Evolutionary conservation across 2,329 filamentous ascomycete species (phyloP), one percentile per base, ranked within the genome.

Genomic region (Paecilomyces fulvus): DNA sequence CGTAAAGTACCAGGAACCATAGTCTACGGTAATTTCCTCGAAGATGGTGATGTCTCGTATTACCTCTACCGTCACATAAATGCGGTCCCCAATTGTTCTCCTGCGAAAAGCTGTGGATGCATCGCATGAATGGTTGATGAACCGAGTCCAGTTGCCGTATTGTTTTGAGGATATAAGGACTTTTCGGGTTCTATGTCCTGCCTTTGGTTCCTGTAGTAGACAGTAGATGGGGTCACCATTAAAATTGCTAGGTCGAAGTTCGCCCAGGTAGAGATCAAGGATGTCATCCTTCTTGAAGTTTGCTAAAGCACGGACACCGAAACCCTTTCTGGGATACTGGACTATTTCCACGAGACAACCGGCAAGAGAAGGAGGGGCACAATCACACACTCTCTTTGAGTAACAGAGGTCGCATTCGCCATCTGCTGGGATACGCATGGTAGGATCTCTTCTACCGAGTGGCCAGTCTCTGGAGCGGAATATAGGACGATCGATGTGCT

Each of bases 61-160:
- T 10, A 61, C 64, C 52, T 60, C 51, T 12, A 72, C 53, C 3
- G 60, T 59, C 23, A 65, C 63, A 3, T 60, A 55, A 3, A 53
- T 55, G 12, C 57, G 52, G 4, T 62, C 52, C 10, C 71, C 71
- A 20, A 67, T 54, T 0, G 61, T 56, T 21, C 55, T 53, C 2
- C 14, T 17, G 0, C 6, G 6, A 50, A 70, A 73, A 1, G 17
- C 6, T 2, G 60, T 63, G 11, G 56, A 57, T 11, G 70, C 37
- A 2, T 68, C 59, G 58, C 72, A 74, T 1, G 68, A 72, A 53
- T 73, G 72, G 53, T 70, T 73, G 31, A 71, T 61, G 48, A 64
- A 74, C 14, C 72, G 64, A 4, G 69, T 70, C 60, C 70, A 73
- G 50, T 70, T 72, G 6, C 70, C 70, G 52, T 58, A 59, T 3